These are phyloP conservation scores for Silene coronaria DNA, from an alignment of 179 eudicot species.

Conservation along the genomic window DNA sequence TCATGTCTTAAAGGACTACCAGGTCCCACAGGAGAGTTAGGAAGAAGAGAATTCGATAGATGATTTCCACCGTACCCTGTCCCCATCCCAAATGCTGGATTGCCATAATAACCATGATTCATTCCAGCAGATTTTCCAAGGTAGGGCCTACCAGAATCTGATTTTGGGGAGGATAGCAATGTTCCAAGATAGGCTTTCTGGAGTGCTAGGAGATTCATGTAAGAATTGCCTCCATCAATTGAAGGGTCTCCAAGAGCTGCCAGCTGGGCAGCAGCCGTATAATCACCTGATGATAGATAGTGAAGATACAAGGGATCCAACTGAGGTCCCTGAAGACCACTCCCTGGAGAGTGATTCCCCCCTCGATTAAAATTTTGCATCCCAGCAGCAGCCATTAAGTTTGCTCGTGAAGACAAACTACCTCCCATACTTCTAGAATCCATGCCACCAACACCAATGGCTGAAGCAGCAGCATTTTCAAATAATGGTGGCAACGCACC, in stretches of 20 bases:
- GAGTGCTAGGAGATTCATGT: constrained; percentile 51
- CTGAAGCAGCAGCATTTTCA: constrained; percentile 49
- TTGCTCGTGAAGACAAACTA: constrained; percentile 31
- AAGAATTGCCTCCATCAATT: constrained; percentile 38
- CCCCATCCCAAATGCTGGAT: constrained; percentile 49
- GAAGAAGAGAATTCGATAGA: constrained; percentile 45
- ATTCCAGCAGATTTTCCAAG: constrained; percentile 50
- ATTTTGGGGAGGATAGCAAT: constrained; percentile 51
- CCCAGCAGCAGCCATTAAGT: constrained; percentile 38
- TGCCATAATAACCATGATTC: constrained; percentile 64
- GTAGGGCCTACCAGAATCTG: constrained; percentile 51
- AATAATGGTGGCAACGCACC: constrained; percentile 39
- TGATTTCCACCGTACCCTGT: constrained; percentile 77
- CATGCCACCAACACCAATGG: constrained; percentile 38
- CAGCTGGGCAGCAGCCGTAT: constrained; percentile 40
- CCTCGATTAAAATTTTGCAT: constrained; percentile 32
- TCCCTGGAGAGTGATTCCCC: constrained; percentile 28
- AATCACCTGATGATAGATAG: constrained; percentile 36
- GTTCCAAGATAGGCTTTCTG: constrained; percentile 71
- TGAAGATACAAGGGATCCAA: constrained; percentile 40
- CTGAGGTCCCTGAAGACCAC: constrained; percentile 28
- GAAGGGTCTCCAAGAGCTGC: constrained; percentile 42
- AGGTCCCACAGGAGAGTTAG: constrained; percentile 59
- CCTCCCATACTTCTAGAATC: constrained; percentile 39
- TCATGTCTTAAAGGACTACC: constrained; percentile 67